These are phyloP conservation scores for Mycena leptocephala DNA, from an alignment of 768 basidiomycete genomes.

Conservation along the genomic window DNA sequence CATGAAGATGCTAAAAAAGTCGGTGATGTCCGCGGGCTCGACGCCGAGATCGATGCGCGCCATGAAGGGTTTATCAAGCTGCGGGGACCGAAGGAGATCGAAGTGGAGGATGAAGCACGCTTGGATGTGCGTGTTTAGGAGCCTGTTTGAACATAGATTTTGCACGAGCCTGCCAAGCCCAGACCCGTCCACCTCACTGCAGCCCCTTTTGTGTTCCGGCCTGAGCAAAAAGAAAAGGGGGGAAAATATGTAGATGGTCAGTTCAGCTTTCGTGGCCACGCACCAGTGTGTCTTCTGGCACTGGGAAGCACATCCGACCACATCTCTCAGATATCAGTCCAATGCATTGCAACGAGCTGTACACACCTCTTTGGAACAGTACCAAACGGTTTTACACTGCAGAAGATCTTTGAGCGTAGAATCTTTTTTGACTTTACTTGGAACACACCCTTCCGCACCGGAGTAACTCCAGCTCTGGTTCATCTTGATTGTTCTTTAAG, in stretches of 20 bases:
- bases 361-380: conserved; percentile 26
- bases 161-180: conserved; percentile 9
- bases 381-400: conserved; percentile 17
- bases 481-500: neutral
- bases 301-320: neutral
- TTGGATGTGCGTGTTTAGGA: conserved; percentile 3
- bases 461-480: neutral
- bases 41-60: conserved; percentile 25
- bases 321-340: too few relatives aligned
- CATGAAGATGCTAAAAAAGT: conserved; percentile 7
- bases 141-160: neutral
- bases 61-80: conserved; percentile 19
- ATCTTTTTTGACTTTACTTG: neutral
- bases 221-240: neutral
- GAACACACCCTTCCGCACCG: neutral
- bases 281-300: conserved; percentile 15
- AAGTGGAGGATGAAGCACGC: conserved; percentile 10
- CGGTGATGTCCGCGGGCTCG: conserved; percentile 12
- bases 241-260: too few relatives aligned
- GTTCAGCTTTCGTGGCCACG: too few relatives aligned
- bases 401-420: neutral
- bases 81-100: conserved; percentile 5
- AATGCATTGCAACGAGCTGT: too few relatives aligned
- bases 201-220: conserved; percentile 7
- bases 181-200: conserved; percentile 3